Percentiles rank a stretch among this genome's conserved stretches.
phyloP scores from a whole-genome alignment of 805 yeast species.

The Tetrapisispora nanseiensis region DNA sequence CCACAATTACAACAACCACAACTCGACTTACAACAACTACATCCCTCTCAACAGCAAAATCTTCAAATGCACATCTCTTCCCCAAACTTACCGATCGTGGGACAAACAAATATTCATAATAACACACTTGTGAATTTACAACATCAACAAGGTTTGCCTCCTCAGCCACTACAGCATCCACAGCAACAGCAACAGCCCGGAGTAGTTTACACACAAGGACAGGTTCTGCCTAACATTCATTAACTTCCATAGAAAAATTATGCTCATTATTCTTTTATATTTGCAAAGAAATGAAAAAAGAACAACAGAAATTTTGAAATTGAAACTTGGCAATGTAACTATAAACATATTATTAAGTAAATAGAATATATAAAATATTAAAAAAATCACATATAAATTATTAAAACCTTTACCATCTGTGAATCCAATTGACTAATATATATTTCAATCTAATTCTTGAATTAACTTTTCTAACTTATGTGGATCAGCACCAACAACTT shows the following conservation, averaged over 20 bases:
- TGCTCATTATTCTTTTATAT: too few species aligned
- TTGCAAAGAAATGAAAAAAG: too few species aligned
- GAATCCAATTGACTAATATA: background rate
- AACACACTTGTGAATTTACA: slow-evolving; percentile 11
- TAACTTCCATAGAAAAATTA: background rate
- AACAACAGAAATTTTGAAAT: too few species aligned
- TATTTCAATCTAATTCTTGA: slow-evolving; percentile 11
- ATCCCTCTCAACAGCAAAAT: slow-evolving; percentile 18
- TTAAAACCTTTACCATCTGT: too few species aligned
- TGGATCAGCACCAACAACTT: slow-evolving; percentile 54
- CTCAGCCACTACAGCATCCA: slow-evolving; percentile 1
- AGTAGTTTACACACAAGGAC: background rate
- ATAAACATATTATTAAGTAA: too few species aligned
- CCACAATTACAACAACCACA: background rate
- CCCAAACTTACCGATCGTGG: slow-evolving; percentile 16
- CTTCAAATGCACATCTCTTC: slow-evolving; percentile 5
- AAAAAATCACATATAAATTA: too few species aligned
- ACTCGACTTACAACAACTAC: slow-evolving; percentile 19
- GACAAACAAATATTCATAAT: background rate
- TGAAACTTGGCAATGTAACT: too few species aligned
- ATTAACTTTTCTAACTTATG: slow-evolving; percentile 28
- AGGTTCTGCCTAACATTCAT: background rate
- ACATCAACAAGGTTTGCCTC: slow-evolving; percentile 16
- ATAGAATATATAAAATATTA: too few species aligned
- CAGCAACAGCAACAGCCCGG: slow-evolving; percentile 4